Evolutionary conservation across 495 filamentous ascomycete genomes (phyloP).

Genomic region (Daldinia bambusicola): DNA sequence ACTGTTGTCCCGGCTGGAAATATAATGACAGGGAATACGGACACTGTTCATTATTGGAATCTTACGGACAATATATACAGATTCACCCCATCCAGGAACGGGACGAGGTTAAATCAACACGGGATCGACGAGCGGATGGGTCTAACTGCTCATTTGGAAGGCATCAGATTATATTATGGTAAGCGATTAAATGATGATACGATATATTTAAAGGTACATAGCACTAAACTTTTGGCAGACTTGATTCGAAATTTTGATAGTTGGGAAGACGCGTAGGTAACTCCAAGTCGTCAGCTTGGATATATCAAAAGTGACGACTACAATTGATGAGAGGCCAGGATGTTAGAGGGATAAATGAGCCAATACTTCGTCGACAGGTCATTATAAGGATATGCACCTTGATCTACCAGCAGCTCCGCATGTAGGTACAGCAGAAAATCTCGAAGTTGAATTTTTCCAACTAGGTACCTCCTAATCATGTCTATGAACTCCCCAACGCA

Average conservation of each 20-base stretch:
- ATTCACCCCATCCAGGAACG: constrained; percentile 63
- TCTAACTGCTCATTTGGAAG: constrained; percentile 65
- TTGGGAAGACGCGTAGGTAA: constrained; percentile 24
- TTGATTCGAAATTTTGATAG: constrained; percentile 36
- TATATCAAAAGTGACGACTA: background rate
- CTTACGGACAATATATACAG: constrained; percentile 69
- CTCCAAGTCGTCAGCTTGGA: background rate
- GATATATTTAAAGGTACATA: background rate
- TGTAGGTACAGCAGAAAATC: background rate
- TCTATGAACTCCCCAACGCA: background rate
- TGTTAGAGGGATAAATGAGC: too few relatives aligned
- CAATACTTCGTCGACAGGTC: too few relatives aligned
- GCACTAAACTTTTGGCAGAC: constrained; percentile 16
- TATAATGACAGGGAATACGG: constrained; percentile 67
- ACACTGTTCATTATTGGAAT: constrained; percentile 71
- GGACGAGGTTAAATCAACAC: constrained; percentile 60
- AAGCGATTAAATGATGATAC: constrained; percentile 3
- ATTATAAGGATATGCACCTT: too few relatives aligned
- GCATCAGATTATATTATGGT: constrained; percentile 58
- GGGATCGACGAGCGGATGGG: constrained; percentile 65
- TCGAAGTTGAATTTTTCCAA: too few relatives aligned
- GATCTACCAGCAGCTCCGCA: background rate
- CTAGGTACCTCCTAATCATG: too few relatives aligned
- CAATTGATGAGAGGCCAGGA: background rate
- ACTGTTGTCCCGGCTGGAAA: constrained; percentile 67